Evolutionary conservation across 2,329 filamentous ascomycete species (phyloP).

Genomic region (Sclerotiophoma versabilis): DNA sequence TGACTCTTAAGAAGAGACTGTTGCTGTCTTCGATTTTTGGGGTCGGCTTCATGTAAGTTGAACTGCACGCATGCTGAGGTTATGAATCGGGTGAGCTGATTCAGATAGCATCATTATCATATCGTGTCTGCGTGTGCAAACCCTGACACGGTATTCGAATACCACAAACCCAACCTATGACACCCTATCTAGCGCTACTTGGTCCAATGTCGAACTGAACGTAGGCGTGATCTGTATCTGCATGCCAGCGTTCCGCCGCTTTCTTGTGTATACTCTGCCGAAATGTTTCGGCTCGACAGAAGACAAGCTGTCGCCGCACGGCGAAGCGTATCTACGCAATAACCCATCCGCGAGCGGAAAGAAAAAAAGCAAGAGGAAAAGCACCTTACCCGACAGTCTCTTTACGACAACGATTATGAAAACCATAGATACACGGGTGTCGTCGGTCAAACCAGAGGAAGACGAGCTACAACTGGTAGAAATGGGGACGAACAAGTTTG

Average conservation of each 20-base stretch:
- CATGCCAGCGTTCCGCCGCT: constrained; percentile 13
- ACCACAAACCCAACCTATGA: constrained; percentile 6
- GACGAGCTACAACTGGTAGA: constrained; percentile 14
- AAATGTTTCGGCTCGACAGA: background rate
- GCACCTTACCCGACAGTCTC: constrained; percentile 13
- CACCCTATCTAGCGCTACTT: background rate
- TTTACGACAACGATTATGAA: constrained; percentile 16
- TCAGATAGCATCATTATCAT: background rate
- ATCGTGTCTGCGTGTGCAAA: background rate
- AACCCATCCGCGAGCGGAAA: background rate
- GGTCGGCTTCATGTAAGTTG: constrained; percentile 46
- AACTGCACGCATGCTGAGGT: too few relatives aligned
- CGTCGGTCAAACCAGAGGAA: background rate
- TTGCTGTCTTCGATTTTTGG: constrained; percentile 42
- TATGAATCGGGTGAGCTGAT: background rate
- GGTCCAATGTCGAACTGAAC: constrained; percentile 9
- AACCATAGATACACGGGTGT: constrained; percentile 7
- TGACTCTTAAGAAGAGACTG: constrained; percentile 37
- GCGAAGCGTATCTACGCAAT: background rate
- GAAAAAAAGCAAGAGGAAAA: background rate
- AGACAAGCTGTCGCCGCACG: background rate
- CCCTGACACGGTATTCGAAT: background rate
- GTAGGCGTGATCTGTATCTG: constrained; percentile 11
- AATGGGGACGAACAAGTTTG: background rate
- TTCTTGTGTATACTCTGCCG: background rate